Conservation (phyloP, 768 basidiomycete genomes). For the Cytidiella melzeri region DNA sequence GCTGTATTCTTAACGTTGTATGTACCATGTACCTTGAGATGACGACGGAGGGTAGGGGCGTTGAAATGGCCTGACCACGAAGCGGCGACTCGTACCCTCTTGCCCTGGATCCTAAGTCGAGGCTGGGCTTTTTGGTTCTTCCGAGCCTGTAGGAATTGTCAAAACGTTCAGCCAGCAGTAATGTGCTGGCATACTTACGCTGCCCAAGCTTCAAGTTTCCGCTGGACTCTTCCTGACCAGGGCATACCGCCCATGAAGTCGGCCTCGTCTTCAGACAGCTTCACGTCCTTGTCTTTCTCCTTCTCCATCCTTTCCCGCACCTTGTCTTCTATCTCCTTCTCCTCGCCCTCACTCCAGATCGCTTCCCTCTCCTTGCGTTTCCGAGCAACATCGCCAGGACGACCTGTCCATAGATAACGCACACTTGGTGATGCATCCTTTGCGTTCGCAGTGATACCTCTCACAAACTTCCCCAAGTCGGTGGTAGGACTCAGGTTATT, state of each 20-base stretch:
- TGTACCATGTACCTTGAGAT: constrained; percentile 29
- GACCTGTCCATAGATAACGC: constrained; percentile 31
- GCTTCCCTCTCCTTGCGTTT: constrained; percentile 33
- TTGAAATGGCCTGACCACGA: constrained; percentile 15
- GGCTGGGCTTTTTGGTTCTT: constrained; percentile 30
- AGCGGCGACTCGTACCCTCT: constrained; percentile 17
- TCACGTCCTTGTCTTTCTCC: constrained; percentile 25
- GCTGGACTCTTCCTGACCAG: constrained; percentile 38
- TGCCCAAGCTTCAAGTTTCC: constrained; percentile 44
- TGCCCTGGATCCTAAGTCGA: constrained; percentile 22
- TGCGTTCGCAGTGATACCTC: constrained; percentile 30
- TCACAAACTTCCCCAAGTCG: constrained; percentile 50
- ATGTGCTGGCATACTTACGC: constrained; percentile 28
- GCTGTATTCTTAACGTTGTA: background rate
- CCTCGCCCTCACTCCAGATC: constrained; percentile 30
- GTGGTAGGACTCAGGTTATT: constrained; percentile 39
- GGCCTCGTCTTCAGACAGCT: constrained; percentile 25
- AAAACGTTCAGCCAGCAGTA: background rate
- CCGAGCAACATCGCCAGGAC: constrained; percentile 23
- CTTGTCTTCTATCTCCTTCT: constrained; percentile 27
- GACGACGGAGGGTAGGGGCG: constrained; percentile 33
- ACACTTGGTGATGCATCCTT: constrained; percentile 30
- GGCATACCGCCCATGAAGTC: constrained; percentile 28
- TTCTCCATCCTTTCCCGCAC: constrained; percentile 25
- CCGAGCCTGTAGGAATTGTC: constrained; percentile 14